Evolutionary conservation across 2,329 filamentous ascomycete genomes (phyloP).

Genomic region (Penicillium rolfsii): DNA sequence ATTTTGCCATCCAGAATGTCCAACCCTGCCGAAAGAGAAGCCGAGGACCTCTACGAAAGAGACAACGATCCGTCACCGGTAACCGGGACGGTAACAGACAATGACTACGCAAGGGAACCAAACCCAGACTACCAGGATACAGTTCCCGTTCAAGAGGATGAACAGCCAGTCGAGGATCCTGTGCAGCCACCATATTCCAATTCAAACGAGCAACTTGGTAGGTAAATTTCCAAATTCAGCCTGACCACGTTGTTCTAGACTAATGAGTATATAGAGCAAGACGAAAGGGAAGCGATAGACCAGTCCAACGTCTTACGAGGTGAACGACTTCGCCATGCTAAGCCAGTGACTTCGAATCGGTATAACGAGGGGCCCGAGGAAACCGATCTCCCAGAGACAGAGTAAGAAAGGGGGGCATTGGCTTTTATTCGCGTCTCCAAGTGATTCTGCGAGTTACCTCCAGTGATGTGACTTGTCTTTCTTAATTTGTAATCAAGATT

Average conservation of each 20-base stretch:
- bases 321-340: conserved; percentile 30
- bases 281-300: conserved; percentile 31
- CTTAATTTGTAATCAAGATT: background rate
- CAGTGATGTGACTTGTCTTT: too few relatives aligned
- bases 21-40: conserved; percentile 9
- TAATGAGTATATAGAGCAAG: conserved; percentile 9
- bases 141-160: conserved; percentile 32
- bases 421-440: background rate
- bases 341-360: conserved; percentile 24
- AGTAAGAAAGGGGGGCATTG: background rate
- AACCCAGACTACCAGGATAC: conserved; percentile 14
- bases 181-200: conserved; percentile 38
- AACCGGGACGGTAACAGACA: conserved; percentile 18
- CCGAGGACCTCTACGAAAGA: conserved; percentile 16
- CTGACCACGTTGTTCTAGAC: background rate
- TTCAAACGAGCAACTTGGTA: conserved; percentile 36
- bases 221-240: background rate
- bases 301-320: conserved; percentile 30
- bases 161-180: conserved; percentile 30
- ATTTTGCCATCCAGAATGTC: conserved; percentile 3
- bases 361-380: conserved; percentile 33
- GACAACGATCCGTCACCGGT: conserved; percentile 17
- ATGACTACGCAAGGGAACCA: conserved; percentile 32
- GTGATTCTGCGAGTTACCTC: background rate
- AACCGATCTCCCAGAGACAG: conserved; percentile 25